phyloP scores from a whole-genome alignment of 2,329 filamentous ascomycete species.

The Didymella segeticola region DNA sequence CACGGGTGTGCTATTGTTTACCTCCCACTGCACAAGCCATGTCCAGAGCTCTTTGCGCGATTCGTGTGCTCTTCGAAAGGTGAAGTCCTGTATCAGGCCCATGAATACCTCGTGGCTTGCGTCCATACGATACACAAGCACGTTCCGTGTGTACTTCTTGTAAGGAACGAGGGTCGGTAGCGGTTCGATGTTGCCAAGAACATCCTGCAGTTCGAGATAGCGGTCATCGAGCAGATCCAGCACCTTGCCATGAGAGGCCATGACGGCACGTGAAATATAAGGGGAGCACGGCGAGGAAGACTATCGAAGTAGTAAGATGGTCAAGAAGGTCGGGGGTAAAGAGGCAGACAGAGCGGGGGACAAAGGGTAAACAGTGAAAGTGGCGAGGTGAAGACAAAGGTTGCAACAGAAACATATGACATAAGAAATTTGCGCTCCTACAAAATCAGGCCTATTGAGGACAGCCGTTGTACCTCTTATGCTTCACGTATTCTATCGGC shows the following conservation, averaged over 20 bases:
- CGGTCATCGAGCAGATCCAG: conserved; percentile 42
- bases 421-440: background rate
- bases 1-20: conserved; percentile 15
- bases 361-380: conserved; percentile 2
- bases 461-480: no score
- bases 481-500: conserved; percentile 11
- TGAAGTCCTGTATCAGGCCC: conserved; percentile 40
- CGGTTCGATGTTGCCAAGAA: conserved; percentile 38
- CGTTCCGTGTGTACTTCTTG: conserved; percentile 32
- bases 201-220: conserved; percentile 41
- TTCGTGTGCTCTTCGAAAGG: conserved; percentile 25
- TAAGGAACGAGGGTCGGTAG: conserved; percentile 42
- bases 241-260: conserved; percentile 40
- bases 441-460: no score
- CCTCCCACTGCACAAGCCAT: conserved; percentile 44
- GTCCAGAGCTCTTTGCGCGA: conserved; percentile 40
- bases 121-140: conserved; percentile 39
- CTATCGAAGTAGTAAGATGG: background rate
- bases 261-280: conserved; percentile 9
- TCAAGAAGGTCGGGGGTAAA: background rate
- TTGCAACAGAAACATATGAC: background rate
- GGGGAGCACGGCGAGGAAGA: background rate
- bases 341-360: conserved; percentile 1
- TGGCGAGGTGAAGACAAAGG: conserved; percentile 9
- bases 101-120: conserved; percentile 34